Base-by-base conservation (phyloP, 352 stramenopile genomes). In the Phytopythium mirpurense region DNA sequence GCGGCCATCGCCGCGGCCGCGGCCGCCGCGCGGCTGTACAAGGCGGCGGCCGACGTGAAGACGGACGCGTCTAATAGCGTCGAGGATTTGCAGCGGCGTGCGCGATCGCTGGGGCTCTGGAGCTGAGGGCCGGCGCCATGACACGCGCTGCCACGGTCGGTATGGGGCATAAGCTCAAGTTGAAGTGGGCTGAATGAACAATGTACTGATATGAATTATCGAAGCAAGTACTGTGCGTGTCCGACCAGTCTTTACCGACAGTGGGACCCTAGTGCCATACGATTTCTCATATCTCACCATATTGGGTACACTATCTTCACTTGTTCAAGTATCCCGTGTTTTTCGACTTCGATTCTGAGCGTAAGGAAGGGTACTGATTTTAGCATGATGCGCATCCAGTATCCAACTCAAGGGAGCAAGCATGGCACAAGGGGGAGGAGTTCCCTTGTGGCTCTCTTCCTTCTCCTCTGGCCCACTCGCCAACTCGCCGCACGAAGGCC, bases 31-130 rank as follows among this genome's bases (percentile, higher is more conserved):
- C 51, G 70, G 27, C 31, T 81, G 10, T 81, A 81, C 23, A 62
- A 56, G 14, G 51, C 44, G 41, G 31, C 27, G 16, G 59, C 31
- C 1, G 27, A 4, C 50, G 31, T n/a, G 2, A 34, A 57, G 21
- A 31, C 51, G 2, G 9, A 27, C 16, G 42, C 50, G 16, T 57
- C 59, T 9, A 5, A 5, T 11, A 65, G 45, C 1, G 65, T 81
- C 27, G 59, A 70, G 21, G 68, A 71, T 24, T 64, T 81, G n/a
- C 68, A 68, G 44, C 43, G 50, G 27, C 70, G 74, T 26, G 68
- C 68, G 0, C 75, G 71, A 31, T 59, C 65, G n/a, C 56, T 81
- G 9, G 68, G 70, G 5, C 54, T 81, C 2, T 81, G 70, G 70
- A 81, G 60, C 50, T 80, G n/a, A 40, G 11, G 7, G 6, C 7